A percentile compares a stretch with the other conserved stretches of the same genome.
These are phyloP conservation scores for Aspergillus sp. DNA, from an alignment of 2,329 filamentous ascomycete species.

Conservation along the genomic window DNA sequence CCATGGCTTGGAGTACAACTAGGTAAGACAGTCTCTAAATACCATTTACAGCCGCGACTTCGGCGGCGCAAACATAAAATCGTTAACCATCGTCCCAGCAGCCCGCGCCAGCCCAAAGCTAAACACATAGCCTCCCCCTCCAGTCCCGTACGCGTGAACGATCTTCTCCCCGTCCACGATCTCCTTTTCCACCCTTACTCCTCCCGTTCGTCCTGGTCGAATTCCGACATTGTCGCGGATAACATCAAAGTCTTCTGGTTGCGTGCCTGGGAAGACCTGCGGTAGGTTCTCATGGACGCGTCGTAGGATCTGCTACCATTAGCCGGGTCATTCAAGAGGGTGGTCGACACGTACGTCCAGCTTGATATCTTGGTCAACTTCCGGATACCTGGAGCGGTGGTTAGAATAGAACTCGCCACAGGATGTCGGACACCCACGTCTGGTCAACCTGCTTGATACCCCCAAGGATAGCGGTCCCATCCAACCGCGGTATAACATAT, in stretches of 20 bases:
- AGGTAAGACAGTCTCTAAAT: not conserved
- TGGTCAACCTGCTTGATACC: constrained; percentile 12
- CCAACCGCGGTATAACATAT: constrained; percentile 13
- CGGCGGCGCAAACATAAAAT: not conserved
- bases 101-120: constrained; percentile 28
- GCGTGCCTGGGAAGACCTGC: constrained; percentile 21
- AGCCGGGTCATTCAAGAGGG: not conserved
- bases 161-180: constrained; percentile 32
- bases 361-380: constrained; percentile 1
- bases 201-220: constrained; percentile 20
- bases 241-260: constrained; percentile 24
- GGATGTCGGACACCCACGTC: not conserved
- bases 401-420: not conserved
- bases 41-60: not conserved
- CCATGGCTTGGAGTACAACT: not conserved
- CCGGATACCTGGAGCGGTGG: not conserved
- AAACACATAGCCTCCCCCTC: constrained; percentile 33
- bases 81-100: constrained; percentile 6
- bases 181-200: constrained; percentile 34
- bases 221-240: constrained; percentile 33
- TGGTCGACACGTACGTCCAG: not conserved
- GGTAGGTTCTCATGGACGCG: constrained; percentile 29
- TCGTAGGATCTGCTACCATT: constrained; percentile 23
- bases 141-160: constrained; percentile 34
- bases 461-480: constrained; percentile 17